Evolutionary conservation across 2,329 filamentous ascomycete genomes (phyloP).

Genomic region (Coniochaeta sp.): DNA sequence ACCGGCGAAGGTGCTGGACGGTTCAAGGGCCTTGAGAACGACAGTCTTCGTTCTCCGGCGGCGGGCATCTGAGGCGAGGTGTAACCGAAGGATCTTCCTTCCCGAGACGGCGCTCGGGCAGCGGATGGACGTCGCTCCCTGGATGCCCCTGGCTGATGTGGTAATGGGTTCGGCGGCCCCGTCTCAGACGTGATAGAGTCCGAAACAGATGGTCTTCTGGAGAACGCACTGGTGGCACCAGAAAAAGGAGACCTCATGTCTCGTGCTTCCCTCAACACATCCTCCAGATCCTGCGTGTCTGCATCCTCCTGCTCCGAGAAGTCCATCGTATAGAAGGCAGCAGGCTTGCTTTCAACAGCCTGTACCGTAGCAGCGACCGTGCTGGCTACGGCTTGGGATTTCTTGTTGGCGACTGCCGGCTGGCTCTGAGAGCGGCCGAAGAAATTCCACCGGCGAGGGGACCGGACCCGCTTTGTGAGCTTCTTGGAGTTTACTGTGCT

Average conservation of each 20-base stretch:
- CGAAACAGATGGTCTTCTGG: neutral
- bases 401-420: constrained; percentile 26
- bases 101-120: neutral
- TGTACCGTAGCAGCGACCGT: constrained; percentile 42
- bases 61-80: neutral
- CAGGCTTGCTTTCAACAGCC: constrained; percentile 39
- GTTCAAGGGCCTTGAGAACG: constrained; percentile 4
- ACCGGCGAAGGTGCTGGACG: neutral
- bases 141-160: neutral
- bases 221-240: neutral
- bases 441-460: constrained; percentile 57
- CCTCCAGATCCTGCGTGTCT: constrained; percentile 32
- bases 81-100: neutral
- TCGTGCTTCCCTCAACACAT: constrained; percentile 44
- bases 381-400: constrained; percentile 26
- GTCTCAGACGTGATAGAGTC: neutral
- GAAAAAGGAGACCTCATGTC: constrained; percentile 17
- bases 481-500: constrained; percentile 39
- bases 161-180: neutral
- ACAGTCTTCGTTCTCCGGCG: constrained; percentile 7
- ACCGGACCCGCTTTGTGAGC: constrained; percentile 45
- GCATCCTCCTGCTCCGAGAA: constrained; percentile 44
- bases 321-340: constrained; percentile 57
- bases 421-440: constrained; percentile 49
- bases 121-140: neutral